These are phyloP conservation scores for Athelia sp. DNA, from an alignment of 1,284 basidiomycete species.

Conservation along the genomic window DNA sequence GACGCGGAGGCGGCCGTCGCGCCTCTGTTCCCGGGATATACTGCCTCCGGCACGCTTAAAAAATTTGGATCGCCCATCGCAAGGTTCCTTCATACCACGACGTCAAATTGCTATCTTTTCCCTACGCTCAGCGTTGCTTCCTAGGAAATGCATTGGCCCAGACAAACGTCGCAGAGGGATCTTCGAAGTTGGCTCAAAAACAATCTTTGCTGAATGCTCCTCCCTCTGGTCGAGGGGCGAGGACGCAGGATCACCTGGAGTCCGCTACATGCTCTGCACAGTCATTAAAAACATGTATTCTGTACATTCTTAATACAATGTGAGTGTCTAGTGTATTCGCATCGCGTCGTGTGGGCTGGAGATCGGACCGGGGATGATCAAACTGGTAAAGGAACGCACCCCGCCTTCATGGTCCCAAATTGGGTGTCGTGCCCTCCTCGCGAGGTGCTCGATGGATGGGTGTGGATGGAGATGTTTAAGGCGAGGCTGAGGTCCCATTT, in stretches of 20 bases:
- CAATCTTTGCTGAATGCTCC: conserved; percentile 83
- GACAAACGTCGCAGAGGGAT: conserved; percentile 79
- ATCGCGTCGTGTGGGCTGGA: conserved; percentile 18
- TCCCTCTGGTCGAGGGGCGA: conserved; percentile 82
- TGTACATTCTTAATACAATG: conserved; percentile 13
- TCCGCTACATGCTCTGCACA: conserved; percentile 46
- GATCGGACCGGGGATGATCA: conserved; percentile 64
- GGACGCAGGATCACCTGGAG: conserved; percentile 89
- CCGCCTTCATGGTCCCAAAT: conserved; percentile 29
- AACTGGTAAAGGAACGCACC: conserved; percentile 84
- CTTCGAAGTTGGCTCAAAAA: conserved; percentile 59
- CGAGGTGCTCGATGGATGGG: conserved; percentile 36
- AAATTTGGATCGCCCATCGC: conserved; percentile 6
- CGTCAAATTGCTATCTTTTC: conserved; percentile 81
- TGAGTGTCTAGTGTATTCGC: conserved; percentile 9
- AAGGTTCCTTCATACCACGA: conserved; percentile 24
- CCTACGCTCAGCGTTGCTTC: conserved; percentile 33
- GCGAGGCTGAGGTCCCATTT: conserved; percentile 73
- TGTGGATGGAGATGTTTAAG: conserved; percentile 72
- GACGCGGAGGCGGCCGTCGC: not conserved
- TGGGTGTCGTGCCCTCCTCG: conserved; percentile 3
- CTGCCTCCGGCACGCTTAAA: conserved; percentile 14
- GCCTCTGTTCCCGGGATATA: conserved; percentile 3
- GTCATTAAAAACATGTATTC: conserved; percentile 5
- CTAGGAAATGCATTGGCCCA: conserved; percentile 68